Evolutionary conservation across 2,329 filamentous ascomycete species (phyloP).

Genomic region (Microcyclospora tardicrescens): DNA sequence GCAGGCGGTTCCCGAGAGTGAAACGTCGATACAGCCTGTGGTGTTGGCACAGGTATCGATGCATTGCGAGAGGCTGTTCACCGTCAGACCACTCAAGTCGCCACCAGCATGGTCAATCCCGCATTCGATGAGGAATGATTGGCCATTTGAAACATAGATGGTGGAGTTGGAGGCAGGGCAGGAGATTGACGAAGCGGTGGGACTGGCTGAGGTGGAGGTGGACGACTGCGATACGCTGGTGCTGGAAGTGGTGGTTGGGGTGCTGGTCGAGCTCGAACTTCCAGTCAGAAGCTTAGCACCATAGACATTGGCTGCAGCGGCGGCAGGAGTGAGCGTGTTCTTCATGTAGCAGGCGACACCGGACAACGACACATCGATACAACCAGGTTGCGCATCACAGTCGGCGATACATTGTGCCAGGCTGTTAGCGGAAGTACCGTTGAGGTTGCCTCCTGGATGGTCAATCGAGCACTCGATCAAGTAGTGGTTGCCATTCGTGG

Average conservation of each 20-base stretch:
- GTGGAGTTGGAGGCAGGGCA: constrained; percentile 12
- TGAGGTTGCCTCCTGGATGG: constrained; percentile 19
- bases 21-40: constrained; percentile 21
- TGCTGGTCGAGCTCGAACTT: no score
- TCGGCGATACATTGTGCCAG: constrained; percentile 19
- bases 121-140: constrained; percentile 17
- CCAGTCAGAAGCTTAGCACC: constrained; percentile 16
- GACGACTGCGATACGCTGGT: no score
- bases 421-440: constrained; percentile 8
- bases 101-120: constrained; percentile 21
- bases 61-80: constrained; percentile 15
- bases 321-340: constrained; percentile 10
- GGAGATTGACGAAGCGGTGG: constrained; percentile 5
- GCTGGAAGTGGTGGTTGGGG: no score
- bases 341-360: constrained; percentile 22
- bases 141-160: constrained; percentile 9
- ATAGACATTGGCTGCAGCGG: constrained; percentile 7
- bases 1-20: constrained; percentile 18
- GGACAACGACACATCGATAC: constrained; percentile 21
- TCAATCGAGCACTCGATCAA: constrained; percentile 21
- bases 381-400: constrained; percentile 19
- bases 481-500: constrained; percentile 10
- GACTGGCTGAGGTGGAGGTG: not conserved
- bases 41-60: constrained; percentile 19
- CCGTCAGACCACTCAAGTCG: constrained; percentile 14